Evolutionary conservation across 2,329 filamentous ascomycete genomes (phyloP), one percentile per base, ranked within the genome.

Genomic region (Zymoseptoria pseudotritici): DNA sequence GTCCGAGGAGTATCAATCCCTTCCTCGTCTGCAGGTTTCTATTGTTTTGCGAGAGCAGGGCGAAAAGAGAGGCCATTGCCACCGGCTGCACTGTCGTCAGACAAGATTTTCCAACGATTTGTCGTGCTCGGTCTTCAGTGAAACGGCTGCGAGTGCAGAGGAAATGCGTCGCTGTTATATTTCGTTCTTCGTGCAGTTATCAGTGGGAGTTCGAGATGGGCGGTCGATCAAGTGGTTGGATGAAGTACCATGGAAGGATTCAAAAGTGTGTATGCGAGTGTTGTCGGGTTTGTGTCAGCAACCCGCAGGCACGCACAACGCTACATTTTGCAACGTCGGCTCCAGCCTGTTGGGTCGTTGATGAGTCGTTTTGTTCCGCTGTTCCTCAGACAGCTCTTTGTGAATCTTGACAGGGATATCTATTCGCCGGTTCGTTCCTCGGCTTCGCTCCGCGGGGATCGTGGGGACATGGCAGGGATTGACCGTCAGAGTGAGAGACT

Each of bases 1-100:
- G 83, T 69, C 96, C 93, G 64, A 97, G 81, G 19, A 95, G 78
- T 20, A 97, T 79, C 51, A 99, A 80, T 1, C 90, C 93, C 75
- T 85, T 83, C 59, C 82, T 77, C 22, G 83, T 85, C 63, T 82
- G 76, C 61, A 86, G 78, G 57, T 76, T 76, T 17, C 82, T 81
- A 56, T 73, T 74, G 55, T 77, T 76, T 62, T 78, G 75, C 42
- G 75, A 72, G 21, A 79, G 73, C 53, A 79, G 70, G 52, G 77
- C 76, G 60, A 76, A 69, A 50, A 79, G 71, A 20, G 76, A 77
- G 24, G 74, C 67, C 76, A 77, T 77, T 46, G 24, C 17, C 36
- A 17, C 55, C 20, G 20, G 13, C 17, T 19, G 21, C 17, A 22
- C n/a, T 51, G 8, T 11, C 7, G 31, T 36, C 31, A 10, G 31